Conservation (phyloP, 331 rosid species). For the Pyrus hybrid region DNA sequence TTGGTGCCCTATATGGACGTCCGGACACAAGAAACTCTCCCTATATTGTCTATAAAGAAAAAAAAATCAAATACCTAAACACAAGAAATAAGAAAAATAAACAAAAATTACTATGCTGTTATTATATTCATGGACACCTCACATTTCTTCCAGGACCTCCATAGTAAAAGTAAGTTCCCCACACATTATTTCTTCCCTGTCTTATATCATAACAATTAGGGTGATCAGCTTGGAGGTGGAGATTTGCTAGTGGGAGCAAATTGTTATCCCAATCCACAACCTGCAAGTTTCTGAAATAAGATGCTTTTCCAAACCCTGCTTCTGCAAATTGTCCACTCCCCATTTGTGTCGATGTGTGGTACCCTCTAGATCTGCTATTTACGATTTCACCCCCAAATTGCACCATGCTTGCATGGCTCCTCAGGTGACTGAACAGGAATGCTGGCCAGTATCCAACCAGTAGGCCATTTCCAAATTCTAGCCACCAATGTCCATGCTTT, state of each 20-base stretch:
- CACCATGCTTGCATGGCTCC: slow-evolving; percentile 83
- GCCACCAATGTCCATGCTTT: slow-evolving; percentile 98
- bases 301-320: slow-evolving; percentile 89
- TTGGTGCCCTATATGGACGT: neutral
- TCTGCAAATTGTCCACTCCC: slow-evolving; percentile 96
- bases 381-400: slow-evolving; percentile 98
- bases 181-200: slow-evolving; percentile 58
- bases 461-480: slow-evolving; percentile 66
- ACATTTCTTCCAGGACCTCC: slow-evolving; percentile 99
- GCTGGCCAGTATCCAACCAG: slow-evolving; percentile 98
- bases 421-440: slow-evolving; percentile 71
- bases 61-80: slow-evolving; percentile 11
- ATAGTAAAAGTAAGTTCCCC: slow-evolving; percentile 97
- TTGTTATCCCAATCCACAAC: slow-evolving; percentile 96
- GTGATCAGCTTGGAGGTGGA: slow-evolving; percentile 75
- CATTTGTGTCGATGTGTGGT: slow-evolving; percentile 94
- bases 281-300: slow-evolving; percentile 86
- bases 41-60: slow-evolving; percentile 23
- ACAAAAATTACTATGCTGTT: neutral
- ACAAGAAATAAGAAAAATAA: neutral
- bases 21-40: neutral
- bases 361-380: slow-evolving; percentile 64
- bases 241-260: slow-evolving; percentile 70
- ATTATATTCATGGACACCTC: slow-evolving; percentile 59
- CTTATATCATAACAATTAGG: slow-evolving; percentile 79